phyloP scores from a whole-genome alignment of 2,329 filamentous ascomycete species.

The Calonectria pseudoturangicola region DNA sequence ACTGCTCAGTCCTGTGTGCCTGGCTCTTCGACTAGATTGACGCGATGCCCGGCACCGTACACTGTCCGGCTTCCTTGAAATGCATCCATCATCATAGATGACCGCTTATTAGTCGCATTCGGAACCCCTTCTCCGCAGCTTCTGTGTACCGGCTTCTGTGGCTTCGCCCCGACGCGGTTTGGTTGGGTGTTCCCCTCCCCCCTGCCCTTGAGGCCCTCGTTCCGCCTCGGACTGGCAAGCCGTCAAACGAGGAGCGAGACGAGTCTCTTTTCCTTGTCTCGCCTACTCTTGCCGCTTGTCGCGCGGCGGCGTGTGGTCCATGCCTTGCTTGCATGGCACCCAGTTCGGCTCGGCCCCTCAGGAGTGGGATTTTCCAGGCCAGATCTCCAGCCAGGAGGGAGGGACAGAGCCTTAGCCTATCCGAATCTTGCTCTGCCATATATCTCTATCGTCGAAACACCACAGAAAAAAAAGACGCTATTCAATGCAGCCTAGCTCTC shows the following conservation, averaged over 20 bases:
- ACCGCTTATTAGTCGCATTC: constrained; percentile 1
- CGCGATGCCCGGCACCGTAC: constrained; percentile 29
- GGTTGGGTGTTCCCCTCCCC: neutral
- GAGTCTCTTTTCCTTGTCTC: constrained; percentile 15
- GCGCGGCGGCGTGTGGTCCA: constrained; percentile 18
- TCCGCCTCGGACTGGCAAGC: constrained; percentile 28
- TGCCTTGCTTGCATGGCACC: constrained; percentile 13
- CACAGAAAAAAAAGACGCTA: neutral
- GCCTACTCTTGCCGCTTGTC: constrained; percentile 29
- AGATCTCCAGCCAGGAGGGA: constrained; percentile 3
- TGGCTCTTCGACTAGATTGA: constrained; percentile 8
- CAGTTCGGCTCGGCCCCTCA: constrained; percentile 6
- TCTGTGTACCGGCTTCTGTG: constrained; percentile 34
- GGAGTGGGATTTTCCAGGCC: constrained; percentile 31
- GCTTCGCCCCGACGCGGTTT: constrained; percentile 43
- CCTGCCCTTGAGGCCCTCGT: constrained; percentile 10
- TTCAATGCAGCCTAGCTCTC: constrained; percentile 3
- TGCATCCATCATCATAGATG: constrained; percentile 11
- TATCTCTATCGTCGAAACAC: constrained; percentile 26
- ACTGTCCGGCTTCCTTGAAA: constrained; percentile 1
- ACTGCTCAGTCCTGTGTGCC: constrained; percentile 21
- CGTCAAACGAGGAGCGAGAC: neutral
- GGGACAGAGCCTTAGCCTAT: too few relatives aligned
- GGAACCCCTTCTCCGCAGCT: constrained; percentile 3
- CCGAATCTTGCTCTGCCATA: neutral